phyloP scores from a whole-genome alignment of 768 basidiomycete genomes.

The Tylopilus sp. region DNA sequence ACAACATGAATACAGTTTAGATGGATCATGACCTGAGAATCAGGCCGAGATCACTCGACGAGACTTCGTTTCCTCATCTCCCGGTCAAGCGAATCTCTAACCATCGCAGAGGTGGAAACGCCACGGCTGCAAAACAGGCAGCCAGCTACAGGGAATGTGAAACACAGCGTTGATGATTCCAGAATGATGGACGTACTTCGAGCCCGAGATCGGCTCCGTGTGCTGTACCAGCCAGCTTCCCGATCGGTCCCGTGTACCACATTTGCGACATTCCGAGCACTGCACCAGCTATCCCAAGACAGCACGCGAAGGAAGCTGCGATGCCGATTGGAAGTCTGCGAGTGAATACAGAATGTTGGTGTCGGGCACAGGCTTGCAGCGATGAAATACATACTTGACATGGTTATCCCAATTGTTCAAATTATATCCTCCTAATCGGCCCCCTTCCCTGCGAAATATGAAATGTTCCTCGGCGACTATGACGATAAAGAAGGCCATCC shows the following conservation, averaged over 20 bases:
- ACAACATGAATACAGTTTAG: no score
- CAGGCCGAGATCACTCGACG: neutral
- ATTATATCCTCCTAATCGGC: slow-evolving; percentile 47
- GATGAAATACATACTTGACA: slow-evolving; percentile 25
- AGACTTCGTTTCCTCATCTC: slow-evolving; percentile 25
- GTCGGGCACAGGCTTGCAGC: no score
- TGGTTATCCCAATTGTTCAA: slow-evolving; percentile 45
- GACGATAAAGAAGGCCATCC: slow-evolving; percentile 45
- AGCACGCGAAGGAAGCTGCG: slow-evolving; percentile 45
- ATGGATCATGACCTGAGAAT: no score
- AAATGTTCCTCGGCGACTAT: slow-evolving; percentile 45
- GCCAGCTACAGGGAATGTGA: slow-evolving; percentile 40
- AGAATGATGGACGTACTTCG: slow-evolving; percentile 34
- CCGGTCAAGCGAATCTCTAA: slow-evolving; percentile 46
- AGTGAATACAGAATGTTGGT: neutral
- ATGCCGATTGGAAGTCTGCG: slow-evolving; percentile 44
- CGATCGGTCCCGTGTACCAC: slow-evolving; percentile 53
- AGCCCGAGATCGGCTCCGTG: slow-evolving; percentile 54
- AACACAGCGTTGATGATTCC: slow-evolving; percentile 26
- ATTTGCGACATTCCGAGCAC: slow-evolving; percentile 51
- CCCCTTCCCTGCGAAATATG: slow-evolving; percentile 38
- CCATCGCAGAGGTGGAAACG: slow-evolving; percentile 46
- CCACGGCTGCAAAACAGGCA: slow-evolving; percentile 43
- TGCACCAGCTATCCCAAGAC: slow-evolving; percentile 45
- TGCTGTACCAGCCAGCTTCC: slow-evolving; percentile 35